Percentiles rank a stretch among this genome's conserved stretches.
These are phyloP conservation scores for Naematelia encephala DNA, from an alignment of 768 basidiomycete species.

Conservation along the genomic window DNA sequence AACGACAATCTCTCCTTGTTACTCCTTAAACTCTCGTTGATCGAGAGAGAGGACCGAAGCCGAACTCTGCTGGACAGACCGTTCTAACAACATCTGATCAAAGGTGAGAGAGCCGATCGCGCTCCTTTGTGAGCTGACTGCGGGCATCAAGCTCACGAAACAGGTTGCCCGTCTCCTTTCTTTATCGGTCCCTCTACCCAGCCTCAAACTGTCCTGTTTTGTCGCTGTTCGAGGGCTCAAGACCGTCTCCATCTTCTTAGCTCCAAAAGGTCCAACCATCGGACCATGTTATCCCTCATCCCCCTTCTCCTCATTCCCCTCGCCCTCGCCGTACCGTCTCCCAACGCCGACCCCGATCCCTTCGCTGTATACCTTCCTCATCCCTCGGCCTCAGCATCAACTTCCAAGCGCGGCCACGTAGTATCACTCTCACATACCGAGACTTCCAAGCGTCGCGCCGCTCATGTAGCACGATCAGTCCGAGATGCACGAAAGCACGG, in stretches of 20 bases:
- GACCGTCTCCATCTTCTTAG: neutral
- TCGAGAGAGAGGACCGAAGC: neutral
- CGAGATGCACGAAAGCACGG: constrained; percentile 4
- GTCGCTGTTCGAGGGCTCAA: too few species aligned
- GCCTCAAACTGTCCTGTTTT: too few species aligned
- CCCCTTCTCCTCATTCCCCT: constrained; percentile 24
- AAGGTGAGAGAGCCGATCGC: neutral
- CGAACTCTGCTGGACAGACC: neutral
- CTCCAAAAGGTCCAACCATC: constrained; percentile 3
- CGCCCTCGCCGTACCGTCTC: constrained; percentile 10
- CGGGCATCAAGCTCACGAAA: neutral
- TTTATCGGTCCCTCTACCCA: too few species aligned
- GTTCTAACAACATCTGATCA: neutral
- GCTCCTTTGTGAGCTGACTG: neutral
- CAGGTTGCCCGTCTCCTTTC: neutral
- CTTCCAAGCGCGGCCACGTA: constrained; percentile 10
- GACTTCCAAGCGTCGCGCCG: constrained; percentile 9
- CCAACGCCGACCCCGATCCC: constrained; percentile 13
- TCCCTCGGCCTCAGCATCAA: constrained; percentile 1
- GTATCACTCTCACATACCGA: constrained; percentile 17
- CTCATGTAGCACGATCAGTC: constrained; percentile 11
- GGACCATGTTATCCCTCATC: constrained; percentile 13
- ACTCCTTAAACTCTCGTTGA: too few species aligned
- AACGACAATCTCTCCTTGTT: too few species aligned
- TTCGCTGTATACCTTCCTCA: constrained; percentile 17